Evolutionary conservation across 2,329 filamentous ascomycete species (phyloP).

Genomic region (Xylaria multiplex): DNA sequence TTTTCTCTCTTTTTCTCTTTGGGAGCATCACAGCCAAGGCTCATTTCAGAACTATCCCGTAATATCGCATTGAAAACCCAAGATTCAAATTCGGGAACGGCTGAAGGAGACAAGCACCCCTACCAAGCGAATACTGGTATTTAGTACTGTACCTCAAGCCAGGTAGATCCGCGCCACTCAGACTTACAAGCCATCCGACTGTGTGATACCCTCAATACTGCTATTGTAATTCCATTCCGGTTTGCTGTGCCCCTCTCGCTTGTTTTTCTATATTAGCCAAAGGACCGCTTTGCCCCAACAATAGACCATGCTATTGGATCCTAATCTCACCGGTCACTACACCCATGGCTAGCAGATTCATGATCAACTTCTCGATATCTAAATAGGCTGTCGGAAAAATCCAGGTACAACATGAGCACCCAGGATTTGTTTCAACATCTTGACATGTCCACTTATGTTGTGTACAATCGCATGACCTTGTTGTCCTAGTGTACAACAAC

Average conservation of each 20-base stretch:
- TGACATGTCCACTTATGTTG: neutral
- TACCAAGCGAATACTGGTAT: neutral
- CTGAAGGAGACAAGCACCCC: neutral
- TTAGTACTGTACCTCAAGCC: neutral
- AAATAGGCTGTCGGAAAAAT: neutral
- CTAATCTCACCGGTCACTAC: neutral
- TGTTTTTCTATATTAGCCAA: slow-evolving; percentile 15
- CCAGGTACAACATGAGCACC: neutral
- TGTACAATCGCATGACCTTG: neutral
- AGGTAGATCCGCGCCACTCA: neutral
- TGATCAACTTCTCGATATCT: neutral
- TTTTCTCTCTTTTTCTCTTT: neutral
- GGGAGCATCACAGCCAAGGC: neutral
- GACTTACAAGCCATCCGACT: neutral
- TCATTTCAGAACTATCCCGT: slow-evolving; percentile 5
- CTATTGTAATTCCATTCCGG: neutral
- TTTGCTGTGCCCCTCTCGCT: slow-evolving; percentile 12
- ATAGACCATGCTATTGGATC: neutral
- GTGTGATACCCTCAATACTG: neutral
- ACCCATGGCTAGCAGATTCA: neutral
- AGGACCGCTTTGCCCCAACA: neutral
- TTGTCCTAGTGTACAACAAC: slow-evolving; percentile 3
- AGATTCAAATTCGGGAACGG: neutral
- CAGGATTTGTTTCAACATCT: slow-evolving; percentile 15
- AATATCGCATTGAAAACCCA: neutral